Conservation (phyloP, 495 filamentous ascomycete genomes). For the Talaromyces thailandensis region DNA sequence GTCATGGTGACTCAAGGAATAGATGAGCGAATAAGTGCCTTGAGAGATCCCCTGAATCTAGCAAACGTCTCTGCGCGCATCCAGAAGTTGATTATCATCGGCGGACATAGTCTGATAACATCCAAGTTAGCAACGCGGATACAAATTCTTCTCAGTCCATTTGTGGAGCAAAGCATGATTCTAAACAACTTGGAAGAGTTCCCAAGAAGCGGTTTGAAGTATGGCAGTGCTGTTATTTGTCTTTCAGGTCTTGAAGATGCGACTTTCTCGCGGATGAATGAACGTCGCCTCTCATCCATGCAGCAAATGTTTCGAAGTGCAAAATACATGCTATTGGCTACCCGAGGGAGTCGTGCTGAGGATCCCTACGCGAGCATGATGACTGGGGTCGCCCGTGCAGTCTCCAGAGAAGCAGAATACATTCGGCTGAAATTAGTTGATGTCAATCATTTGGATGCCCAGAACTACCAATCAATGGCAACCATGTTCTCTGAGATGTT, state of each 20-base stretch:
- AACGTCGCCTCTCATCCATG: constrained; percentile 14
- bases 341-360: constrained; percentile 17
- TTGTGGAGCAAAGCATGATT: constrained; percentile 8
- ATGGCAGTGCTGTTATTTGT: constrained; percentile 24
- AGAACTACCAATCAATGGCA: not conserved
- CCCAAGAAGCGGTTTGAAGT: not conserved
- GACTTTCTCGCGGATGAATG: constrained; percentile 25
- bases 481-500: constrained; percentile 12
- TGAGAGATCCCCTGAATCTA: constrained; percentile 18
- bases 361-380: constrained; percentile 30
- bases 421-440: constrained; percentile 22
- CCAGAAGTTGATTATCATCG: constrained; percentile 18
- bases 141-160: constrained; percentile 9
- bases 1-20: constrained; percentile 37
- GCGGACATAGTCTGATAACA: constrained; percentile 12
- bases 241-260: constrained; percentile 37
- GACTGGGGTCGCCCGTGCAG: constrained; percentile 25
- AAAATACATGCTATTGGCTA: constrained; percentile 34
- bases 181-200: constrained; percentile 5
- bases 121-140: constrained; percentile 9
- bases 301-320: constrained; percentile 30
- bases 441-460: constrained; percentile 9
- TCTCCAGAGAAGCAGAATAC: constrained; percentile 17
- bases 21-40: constrained; percentile 22
- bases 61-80: constrained; percentile 5